A percentile compares a stretch with the other conserved stretches of the same genome.
These are phyloP conservation scores for Colletotrichum lini DNA, from an alignment of 2,329 filamentous ascomycete genomes.

Conservation along the genomic window DNA sequence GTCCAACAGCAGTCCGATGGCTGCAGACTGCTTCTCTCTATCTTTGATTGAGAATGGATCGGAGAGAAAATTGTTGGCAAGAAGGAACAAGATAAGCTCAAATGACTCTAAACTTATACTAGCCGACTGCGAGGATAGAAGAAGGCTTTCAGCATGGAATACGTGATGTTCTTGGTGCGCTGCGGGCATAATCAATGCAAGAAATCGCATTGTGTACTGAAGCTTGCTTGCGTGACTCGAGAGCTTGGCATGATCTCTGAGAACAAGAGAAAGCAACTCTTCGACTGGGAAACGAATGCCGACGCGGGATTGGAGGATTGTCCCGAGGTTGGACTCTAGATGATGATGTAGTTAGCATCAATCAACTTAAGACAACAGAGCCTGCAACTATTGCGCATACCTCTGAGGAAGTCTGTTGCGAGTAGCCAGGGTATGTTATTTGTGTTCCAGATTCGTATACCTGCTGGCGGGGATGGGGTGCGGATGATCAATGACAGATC, in stretches of 20 bases:
- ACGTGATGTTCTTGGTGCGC: not conserved
- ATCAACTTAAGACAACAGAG: no score
- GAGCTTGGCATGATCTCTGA: not conserved
- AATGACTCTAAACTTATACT: not conserved
- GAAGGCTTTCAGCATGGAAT: not conserved
- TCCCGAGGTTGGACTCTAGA: not conserved
- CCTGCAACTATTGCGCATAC: not conserved
- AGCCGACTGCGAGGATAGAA: not conserved
- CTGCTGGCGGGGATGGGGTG: not conserved
- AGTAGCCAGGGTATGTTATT: not conserved
- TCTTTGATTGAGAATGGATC: fast-evolving
- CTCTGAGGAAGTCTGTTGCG: not conserved
- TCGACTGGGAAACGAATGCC: not conserved
- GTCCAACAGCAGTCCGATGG: not conserved
- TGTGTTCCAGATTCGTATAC: not conserved
- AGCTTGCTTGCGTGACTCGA: not conserved
- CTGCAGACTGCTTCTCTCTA: fast-evolving
- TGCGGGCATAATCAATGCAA: slow-evolving; percentile 1
- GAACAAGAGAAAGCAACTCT: not conserved
- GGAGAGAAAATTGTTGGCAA: not conserved
- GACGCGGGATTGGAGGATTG: no score
- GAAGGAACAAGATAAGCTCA: not conserved
- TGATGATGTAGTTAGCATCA: not conserved
- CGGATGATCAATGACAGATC: slow-evolving; percentile 6
- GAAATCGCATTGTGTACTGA: not conserved